Base-by-base conservation (phyloP, 164 flowering plant genomes). In the Paratinospora sagittata region DNA sequence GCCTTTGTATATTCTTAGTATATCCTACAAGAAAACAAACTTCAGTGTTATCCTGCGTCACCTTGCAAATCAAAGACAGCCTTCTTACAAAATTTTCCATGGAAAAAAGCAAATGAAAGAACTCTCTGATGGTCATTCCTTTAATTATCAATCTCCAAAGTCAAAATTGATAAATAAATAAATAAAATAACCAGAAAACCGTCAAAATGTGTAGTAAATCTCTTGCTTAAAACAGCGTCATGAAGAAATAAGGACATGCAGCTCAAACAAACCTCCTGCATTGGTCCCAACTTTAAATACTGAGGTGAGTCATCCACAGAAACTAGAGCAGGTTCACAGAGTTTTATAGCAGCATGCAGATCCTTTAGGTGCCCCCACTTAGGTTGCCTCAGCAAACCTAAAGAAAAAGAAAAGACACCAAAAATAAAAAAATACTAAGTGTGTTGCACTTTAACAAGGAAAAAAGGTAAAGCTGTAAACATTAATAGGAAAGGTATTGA, bases 281-380 rank as follows among this genome's bases (percentile, higher is more conserved):
- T 81, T 45, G 91, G 83, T 65, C 98, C 98, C 83, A 94, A 70
- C 71, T 79, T 82, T 45, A 86, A 78, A 71, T 91, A 90, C 68
- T 82, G 83, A 37, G 97, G 84, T 49, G 92, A 82, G 66, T 63
- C 74, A 73, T 88, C 84, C 77, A 84, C 91, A 72, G 93, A 82
- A 70, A 91, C 88, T 39, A 95, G 77, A 72, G 99, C 97, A 70
- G 87, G 86, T 78, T 95, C 98, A 82, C 98, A 95, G 58, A 91
- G 96, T 89, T 86, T 92, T 77, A 95, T 82, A 27, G 93, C 96
- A 71, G 90, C 86, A 85, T 95, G 99, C 34, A 95, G 83, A 83
- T 92, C 96, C 78, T 85, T 91, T 82, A 95, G 79, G 77, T 95
- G 99, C 21, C 98, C 97, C 99, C 99, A 95, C 78, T 92, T 92